Conservation (phyloP, 2,329 filamentous ascomycete species). For the Chaetomium olivaceum region DNA sequence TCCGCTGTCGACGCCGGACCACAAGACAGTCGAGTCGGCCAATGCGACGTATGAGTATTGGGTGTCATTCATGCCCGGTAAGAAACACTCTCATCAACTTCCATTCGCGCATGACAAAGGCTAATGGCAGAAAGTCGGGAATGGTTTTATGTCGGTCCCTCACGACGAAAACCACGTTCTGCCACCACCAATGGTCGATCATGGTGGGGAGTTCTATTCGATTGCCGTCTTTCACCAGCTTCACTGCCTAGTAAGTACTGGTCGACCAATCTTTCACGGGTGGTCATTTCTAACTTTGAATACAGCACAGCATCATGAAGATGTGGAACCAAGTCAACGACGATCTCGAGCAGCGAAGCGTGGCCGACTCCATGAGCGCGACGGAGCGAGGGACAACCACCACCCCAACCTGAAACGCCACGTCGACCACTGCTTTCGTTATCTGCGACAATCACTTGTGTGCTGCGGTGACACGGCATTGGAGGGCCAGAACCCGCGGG, state of each 20-base stretch:
- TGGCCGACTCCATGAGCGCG: not conserved
- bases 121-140: not conserved
- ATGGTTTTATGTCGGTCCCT: constrained; percentile 13
- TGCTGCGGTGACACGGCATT: constrained; percentile 26
- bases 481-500: constrained; percentile 14
- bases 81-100: not conserved
- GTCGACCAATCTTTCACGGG: not conserved
- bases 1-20: constrained; percentile 13
- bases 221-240: constrained; percentile 22
- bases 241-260: constrained; percentile 17
- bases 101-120: not conserved
- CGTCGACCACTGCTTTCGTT: constrained; percentile 25
- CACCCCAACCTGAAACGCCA: not conserved
- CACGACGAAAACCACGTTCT: not conserved
- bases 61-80: constrained; percentile 14
- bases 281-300: not conserved
- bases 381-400: not conserved
- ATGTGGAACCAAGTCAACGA: constrained; percentile 18
- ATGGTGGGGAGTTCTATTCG: constrained; percentile 3
- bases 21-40: constrained; percentile 13
- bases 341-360: constrained; percentile 1
- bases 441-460: constrained; percentile 18
- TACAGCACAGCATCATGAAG: constrained; percentile 16
- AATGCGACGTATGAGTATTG: constrained; percentile 19
- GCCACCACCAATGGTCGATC: constrained; percentile 5